Evolutionary conservation across 345 rosid genomes (phyloP).

Genomic region (Alliaria petiolata): DNA sequence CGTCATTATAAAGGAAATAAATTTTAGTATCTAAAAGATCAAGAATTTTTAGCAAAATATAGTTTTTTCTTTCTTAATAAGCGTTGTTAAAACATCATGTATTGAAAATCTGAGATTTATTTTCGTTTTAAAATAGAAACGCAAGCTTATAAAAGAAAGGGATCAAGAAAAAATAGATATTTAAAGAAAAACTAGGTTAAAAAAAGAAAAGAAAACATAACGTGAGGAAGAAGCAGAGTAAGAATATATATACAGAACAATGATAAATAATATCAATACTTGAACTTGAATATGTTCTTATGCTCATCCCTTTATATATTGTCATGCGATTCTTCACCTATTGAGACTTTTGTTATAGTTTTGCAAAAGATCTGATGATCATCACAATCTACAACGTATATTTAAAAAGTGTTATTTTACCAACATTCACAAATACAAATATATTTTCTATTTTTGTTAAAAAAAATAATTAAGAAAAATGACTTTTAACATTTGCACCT

Average conservation of each 20-base stretch:
- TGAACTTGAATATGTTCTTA: conserved; percentile 29
- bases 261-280: conserved; percentile 6
- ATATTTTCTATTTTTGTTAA: neutral
- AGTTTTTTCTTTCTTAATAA: no score
- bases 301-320: conserved; percentile 23
- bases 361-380: conserved; percentile 20
- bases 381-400: conserved; percentile 20
- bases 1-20: no score
- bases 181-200: neutral
- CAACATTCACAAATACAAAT: conserved; percentile 11
- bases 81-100: no score
- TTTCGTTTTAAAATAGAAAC: neutral
- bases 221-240: conserved; percentile 32
- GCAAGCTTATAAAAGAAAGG: neutral
- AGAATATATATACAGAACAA: conserved; percentile 26
- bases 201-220: neutral
- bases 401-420: conserved; percentile 24
- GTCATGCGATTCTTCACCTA: conserved; percentile 28
- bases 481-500: no score
- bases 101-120: no score
- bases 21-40: no score
- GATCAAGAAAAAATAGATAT: no score
- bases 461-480: no score
- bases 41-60: no score
- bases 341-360: conserved; percentile 15